These are phyloP conservation scores for Fonsecaea erecta DNA, from an alignment of 2,329 filamentous ascomycete genomes.

Conservation along the genomic window DNA sequence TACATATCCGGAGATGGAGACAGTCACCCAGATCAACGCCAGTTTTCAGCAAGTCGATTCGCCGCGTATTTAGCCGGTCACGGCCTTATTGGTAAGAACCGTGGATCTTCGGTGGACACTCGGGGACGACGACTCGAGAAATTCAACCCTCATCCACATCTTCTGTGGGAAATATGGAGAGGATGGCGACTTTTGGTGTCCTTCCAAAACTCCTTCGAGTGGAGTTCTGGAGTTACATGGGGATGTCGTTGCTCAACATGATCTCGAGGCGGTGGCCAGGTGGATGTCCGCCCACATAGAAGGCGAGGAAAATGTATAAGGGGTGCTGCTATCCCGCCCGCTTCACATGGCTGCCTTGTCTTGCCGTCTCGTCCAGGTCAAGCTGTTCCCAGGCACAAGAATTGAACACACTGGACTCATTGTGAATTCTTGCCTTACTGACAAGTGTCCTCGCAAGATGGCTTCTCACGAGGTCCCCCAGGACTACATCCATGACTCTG, in stretches of 20 bases:
- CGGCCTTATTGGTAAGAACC: slow-evolving; percentile 8
- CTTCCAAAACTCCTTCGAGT: neutral
- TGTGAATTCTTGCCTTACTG: neutral
- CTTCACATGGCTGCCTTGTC: neutral
- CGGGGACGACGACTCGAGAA: slow-evolving; percentile 1
- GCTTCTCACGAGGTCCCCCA: slow-evolving; percentile 14
- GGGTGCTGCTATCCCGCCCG: neutral
- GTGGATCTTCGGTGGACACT: slow-evolving; percentile 7
- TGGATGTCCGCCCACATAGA: neutral
- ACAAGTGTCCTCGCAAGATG: neutral
- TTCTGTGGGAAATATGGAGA: slow-evolving; percentile 8
- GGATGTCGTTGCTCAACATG: neutral
- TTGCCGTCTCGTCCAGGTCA: neutral
- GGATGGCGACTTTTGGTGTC: slow-evolving; percentile 11
- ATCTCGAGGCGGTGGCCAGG: slow-evolving; percentile 4
- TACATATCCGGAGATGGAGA: slow-evolving; percentile 16
- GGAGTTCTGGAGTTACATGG: slow-evolving; percentile 9
- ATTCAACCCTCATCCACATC: neutral
- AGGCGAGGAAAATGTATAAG: neutral
- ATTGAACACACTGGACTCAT: neutral
- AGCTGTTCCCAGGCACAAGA: neutral
- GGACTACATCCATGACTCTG: slow-evolving; percentile 17
- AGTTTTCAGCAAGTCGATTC: neutral
- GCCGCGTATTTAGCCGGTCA: slow-evolving; percentile 9
- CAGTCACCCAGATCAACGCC: neutral